These are phyloP conservation scores for Oryza longistaminata DNA, from an alignment of 176 grass and related monocot species.

Conservation along the genomic window DNA sequence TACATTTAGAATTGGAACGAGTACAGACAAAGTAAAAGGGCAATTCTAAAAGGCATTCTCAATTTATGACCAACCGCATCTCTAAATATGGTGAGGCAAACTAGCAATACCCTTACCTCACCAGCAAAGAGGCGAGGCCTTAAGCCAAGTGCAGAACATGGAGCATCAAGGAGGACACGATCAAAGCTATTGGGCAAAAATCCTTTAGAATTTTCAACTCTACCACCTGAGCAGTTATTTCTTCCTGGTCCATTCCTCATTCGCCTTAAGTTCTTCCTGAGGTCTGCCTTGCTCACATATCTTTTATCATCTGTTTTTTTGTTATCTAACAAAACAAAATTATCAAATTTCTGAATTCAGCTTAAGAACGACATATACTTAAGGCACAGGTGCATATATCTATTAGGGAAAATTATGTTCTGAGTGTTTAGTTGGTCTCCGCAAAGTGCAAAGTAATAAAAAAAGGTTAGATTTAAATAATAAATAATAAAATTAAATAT, in stretches of 20 bases:
- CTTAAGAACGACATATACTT: constrained; percentile 1
- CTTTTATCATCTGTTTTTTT: constrained; percentile 45
- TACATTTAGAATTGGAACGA: background rate
- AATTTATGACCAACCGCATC: background rate
- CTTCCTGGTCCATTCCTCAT: constrained; percentile 92
- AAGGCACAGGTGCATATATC: background rate
- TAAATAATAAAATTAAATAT: too few relatives aligned
- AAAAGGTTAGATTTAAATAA: background rate
- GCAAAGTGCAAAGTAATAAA: constrained; percentile 4
- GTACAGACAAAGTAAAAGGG: background rate
- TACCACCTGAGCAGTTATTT: constrained; percentile 74
- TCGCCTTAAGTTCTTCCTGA: constrained; percentile 63
- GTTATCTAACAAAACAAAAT: constrained; percentile 32
- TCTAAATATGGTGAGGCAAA: background rate
- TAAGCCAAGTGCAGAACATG: constrained; percentile 99
- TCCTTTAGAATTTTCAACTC: constrained; percentile 82
- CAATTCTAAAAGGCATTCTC: constrained; percentile 8
- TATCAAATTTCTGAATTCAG: constrained; percentile 23
- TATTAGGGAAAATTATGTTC: background rate
- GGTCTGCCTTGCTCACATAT: constrained; percentile 67
- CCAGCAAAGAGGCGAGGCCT: constrained; percentile 84
- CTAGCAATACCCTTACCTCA: constrained; percentile 42
- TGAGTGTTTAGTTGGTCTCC: background rate
- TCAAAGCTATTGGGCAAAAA: constrained; percentile 92
- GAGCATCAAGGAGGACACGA: constrained; percentile 94